Evolutionary conservation across 2,329 filamentous ascomycete genomes (phyloP).

Genomic region (Cercospora zeae-maydis): DNA sequence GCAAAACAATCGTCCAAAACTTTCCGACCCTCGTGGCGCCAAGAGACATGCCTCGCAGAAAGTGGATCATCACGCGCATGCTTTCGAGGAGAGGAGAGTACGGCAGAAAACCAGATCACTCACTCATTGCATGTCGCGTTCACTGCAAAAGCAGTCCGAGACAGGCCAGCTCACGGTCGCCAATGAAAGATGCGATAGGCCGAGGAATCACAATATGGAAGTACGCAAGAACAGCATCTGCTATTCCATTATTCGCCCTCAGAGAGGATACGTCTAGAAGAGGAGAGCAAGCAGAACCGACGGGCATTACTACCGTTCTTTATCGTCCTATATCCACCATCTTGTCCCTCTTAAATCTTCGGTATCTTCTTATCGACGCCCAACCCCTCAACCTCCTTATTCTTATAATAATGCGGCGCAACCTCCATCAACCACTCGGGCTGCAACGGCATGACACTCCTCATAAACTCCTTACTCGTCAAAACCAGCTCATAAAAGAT

Average conservation of each 20-base stretch:
- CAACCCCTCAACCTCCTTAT: slow-evolving; percentile 78
- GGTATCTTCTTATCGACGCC: slow-evolving; percentile 73
- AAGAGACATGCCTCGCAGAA: neutral
- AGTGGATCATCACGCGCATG: neutral
- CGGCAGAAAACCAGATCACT: too few relatives aligned
- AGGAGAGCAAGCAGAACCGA: too few relatives aligned
- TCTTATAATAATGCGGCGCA: slow-evolving; percentile 92
- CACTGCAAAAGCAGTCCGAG: too few relatives aligned
- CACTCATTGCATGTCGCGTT: too few relatives aligned
- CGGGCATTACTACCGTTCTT: neutral
- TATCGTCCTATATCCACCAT: neutral
- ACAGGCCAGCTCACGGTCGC: too few relatives aligned
- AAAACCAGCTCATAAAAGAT: slow-evolving; percentile 82
- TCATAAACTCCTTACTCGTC: slow-evolving; percentile 89
- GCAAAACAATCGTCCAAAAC: neutral
- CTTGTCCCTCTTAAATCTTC: slow-evolving; percentile 40
- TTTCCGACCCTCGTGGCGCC: neutral
- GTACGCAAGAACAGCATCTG: too few relatives aligned
- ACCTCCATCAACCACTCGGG: slow-evolving; percentile 82
- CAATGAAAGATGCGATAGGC: too few relatives aligned
- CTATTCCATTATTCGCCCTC: too few relatives aligned
- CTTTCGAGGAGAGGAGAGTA: too few relatives aligned
- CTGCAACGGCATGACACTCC: slow-evolving; percentile 79
- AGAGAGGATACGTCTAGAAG: too few relatives aligned
- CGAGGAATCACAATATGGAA: too few relatives aligned